Base-by-base conservation (phyloP, 768 basidiomycete genomes). In the Dioszegia hungarica region DNA sequence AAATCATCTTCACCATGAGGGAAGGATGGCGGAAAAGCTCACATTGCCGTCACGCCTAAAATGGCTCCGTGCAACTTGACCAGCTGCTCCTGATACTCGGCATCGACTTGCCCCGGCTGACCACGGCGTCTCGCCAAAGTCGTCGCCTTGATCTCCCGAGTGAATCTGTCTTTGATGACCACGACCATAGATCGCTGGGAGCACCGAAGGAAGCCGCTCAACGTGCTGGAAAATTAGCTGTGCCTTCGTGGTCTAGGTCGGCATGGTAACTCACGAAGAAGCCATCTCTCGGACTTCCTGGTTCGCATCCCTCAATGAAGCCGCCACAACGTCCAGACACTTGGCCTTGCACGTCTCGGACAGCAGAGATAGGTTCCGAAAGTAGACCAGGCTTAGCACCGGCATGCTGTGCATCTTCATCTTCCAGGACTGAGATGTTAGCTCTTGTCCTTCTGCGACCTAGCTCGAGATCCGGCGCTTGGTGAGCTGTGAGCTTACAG, bases 231-330 rank as follows among this genome's bases (percentile, higher is more conserved):
- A 3, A 4, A 29, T 56, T 9, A 66, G 62, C 38, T 44, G 10
- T n/a, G 1, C 20, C 31, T 15, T 14, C 29, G 41, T 25, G 14
- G 22, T 10, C 17, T 24, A 28, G 31, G 5, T 10, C 27, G 3
- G 28, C 11, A 25, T 19, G 22, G 33, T 36, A 40, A 63, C 75
- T 60, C 50, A 76, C 77, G 86, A 86, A 4, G 89, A 88, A 22
- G 89, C 88, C 83, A 88, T 91, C 74, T 90, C 88, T 61, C 91
- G 83, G 37, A 95, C 91, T 77, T 95, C 91, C 40, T 91, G 86
- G 67, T 92, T 93, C 72, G 90, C 89, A 72, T 95, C 91, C 10
- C 83, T 81, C 51, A 95, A 78, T 74, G 91, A 93, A 53, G 86
- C 85, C 15, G 90, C 80, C 51, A 93, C 79, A 33, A 89, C 84